phyloP scores from a whole-genome alignment of 2,329 filamentous ascomycete genomes.

The Exophiala sideris region DNA sequence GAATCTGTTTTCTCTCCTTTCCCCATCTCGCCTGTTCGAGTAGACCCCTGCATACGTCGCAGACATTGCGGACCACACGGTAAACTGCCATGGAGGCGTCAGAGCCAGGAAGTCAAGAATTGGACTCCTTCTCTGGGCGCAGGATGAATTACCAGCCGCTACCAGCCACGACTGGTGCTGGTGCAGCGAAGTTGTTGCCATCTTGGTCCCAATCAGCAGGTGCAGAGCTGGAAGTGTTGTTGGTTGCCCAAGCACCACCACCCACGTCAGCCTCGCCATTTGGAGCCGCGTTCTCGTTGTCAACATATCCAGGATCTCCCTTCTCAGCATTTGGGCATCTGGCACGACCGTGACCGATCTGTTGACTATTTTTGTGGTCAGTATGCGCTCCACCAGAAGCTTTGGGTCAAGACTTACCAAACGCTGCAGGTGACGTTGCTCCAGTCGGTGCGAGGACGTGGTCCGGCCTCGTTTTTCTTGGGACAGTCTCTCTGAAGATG shows the following conservation, averaged over 20 bases:
- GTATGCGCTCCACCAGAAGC: neutral
- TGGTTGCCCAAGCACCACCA: slow-evolving; percentile 13
- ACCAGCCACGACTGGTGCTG: slow-evolving; percentile 11
- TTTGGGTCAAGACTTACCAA: slow-evolving; percentile 11
- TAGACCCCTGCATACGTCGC: neutral
- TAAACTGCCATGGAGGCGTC: neutral
- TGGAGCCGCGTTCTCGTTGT: slow-evolving; percentile 17
- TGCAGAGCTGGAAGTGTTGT: slow-evolving; percentile 27
- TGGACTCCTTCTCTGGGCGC: neutral
- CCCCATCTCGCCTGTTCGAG: neutral
- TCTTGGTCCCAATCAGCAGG: slow-evolving; percentile 25
- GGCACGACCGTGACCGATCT: slow-evolving; percentile 23
- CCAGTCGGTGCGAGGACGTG: slow-evolving; percentile 17
- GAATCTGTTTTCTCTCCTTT: neutral
- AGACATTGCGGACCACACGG: neutral
- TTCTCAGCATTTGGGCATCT: slow-evolving; percentile 16
- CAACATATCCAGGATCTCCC: slow-evolving; percentile 13
- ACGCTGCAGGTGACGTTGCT: slow-evolving; percentile 19
- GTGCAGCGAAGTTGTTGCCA: slow-evolving; percentile 12
- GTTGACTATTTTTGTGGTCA: slow-evolving; percentile 1
- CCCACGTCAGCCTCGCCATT: slow-evolving; percentile 11
- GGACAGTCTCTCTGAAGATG: slow-evolving; percentile 16
- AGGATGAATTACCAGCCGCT: neutral
- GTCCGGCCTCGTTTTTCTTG: slow-evolving; percentile 13
- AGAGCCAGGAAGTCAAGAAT: neutral